Conservation (phyloP, 2,329 filamentous ascomycete species). For the Zasmidium citrigriseum region DNA sequence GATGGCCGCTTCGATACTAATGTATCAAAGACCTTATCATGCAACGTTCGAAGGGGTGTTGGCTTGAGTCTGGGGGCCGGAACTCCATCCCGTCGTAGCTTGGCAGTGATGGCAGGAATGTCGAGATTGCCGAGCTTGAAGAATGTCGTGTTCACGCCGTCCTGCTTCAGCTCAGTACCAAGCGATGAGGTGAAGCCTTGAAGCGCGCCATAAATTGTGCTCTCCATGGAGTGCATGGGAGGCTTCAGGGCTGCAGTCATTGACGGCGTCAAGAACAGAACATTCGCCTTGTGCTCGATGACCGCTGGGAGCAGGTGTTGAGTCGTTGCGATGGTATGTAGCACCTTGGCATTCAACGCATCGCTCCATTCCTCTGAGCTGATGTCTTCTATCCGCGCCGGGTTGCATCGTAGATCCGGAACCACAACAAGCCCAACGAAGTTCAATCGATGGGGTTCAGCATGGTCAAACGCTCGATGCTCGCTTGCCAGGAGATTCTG, state of each 20-base stretch:
- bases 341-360: slow-evolving; percentile 85
- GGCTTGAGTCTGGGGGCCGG: slow-evolving; percentile 29
- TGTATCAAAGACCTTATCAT: slow-evolving; percentile 88
- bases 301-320: slow-evolving; percentile 73
- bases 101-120: slow-evolving; percentile 62
- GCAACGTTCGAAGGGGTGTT: slow-evolving; percentile 74
- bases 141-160: slow-evolving; percentile 78
- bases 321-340: slow-evolving; percentile 84
- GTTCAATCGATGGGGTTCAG: slow-evolving; percentile 72
- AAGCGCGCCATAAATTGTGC: slow-evolving; percentile 81
- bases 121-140: slow-evolving; percentile 92
- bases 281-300: slow-evolving; percentile 59
- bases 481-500: slow-evolving; percentile 70
- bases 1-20: slow-evolving; percentile 65
- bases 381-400: slow-evolving; percentile 81
- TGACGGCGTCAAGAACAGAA: slow-evolving; percentile 76
- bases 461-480: slow-evolving; percentile 73
- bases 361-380: slow-evolving; percentile 83
- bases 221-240: slow-evolving; percentile 82
- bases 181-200: slow-evolving; percentile 81
- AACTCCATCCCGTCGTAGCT: slow-evolving; percentile 41
- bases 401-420: slow-evolving; percentile 62
- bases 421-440: slow-evolving; percentile 82
- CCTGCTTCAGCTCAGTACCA: slow-evolving; percentile 72
- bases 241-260: slow-evolving; percentile 79